Conservation (phyloP, 208 protist genomes). For the Trypanosoma conorhini region DNA sequence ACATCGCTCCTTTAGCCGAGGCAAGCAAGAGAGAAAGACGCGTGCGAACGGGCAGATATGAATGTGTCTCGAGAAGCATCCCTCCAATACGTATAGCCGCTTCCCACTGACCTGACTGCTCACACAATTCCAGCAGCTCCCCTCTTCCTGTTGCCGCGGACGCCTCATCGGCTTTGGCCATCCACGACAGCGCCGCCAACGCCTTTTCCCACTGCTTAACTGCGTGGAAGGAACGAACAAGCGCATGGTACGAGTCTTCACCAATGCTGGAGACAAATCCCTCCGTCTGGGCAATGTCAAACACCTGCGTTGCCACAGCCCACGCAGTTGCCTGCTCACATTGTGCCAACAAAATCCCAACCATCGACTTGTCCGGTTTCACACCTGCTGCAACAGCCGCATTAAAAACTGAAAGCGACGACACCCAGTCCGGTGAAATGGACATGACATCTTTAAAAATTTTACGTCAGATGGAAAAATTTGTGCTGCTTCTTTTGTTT, state of each 20-base stretch:
- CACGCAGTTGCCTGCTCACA: slow-evolving; percentile 71
- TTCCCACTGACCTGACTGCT: slow-evolving; percentile 84
- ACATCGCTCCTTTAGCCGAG: slow-evolving; percentile 62
- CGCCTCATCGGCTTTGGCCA: slow-evolving; percentile 76
- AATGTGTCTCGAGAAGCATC: slow-evolving; percentile 45
- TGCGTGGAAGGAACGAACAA: slow-evolving; percentile 71
- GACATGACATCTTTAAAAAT: slow-evolving; percentile 69
- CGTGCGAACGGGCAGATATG: slow-evolving; percentile 49
- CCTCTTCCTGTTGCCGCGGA: slow-evolving; percentile 61
- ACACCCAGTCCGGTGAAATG: slow-evolving; percentile 57
- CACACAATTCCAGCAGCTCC: slow-evolving; percentile 79
- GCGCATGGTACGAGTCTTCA: slow-evolving; percentile 65
- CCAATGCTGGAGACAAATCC: slow-evolving; percentile 63
- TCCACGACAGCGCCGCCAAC: slow-evolving; percentile 83
- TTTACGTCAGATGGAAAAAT: slow-evolving; percentile 56
- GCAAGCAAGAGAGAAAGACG: slow-evolving; percentile 66
- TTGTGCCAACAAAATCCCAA: slow-evolving; percentile 60
- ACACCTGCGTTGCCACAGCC: slow-evolving; percentile 67
- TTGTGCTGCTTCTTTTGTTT: slow-evolving; percentile 62
- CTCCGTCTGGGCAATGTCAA: slow-evolving; percentile 69
- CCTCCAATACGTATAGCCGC: slow-evolving; percentile 56
- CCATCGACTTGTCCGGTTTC: slow-evolving; percentile 57
- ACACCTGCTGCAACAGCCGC: slow-evolving; percentile 56
- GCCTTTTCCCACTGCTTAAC: slow-evolving; percentile 83
- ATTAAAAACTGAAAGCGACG: slow-evolving; percentile 60